phyloP scores from a whole-genome alignment of 2,329 filamentous ascomycete genomes.

The Anisogramma anomala region DNA sequence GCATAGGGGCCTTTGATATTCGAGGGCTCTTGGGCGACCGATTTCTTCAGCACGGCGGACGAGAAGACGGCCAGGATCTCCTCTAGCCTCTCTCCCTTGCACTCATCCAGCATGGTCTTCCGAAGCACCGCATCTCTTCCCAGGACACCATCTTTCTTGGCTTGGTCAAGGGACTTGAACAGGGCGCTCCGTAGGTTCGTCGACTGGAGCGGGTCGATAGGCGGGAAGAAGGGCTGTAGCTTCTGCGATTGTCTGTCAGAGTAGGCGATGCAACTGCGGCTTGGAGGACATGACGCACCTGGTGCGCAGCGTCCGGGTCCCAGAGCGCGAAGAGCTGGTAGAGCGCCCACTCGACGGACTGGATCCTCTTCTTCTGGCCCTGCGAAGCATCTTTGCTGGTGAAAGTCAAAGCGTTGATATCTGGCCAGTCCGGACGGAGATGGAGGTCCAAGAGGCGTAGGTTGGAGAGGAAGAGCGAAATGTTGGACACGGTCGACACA shows the following conservation, averaged over 20 bases:
- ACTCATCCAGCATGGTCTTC: conserved; percentile 95
- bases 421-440: conserved; percentile 65
- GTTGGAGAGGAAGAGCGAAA: conserved; percentile 68
- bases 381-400: conserved; percentile 52
- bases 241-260: conserved; percentile 43
- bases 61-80: conserved; percentile 80
- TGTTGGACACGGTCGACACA: conserved; percentile 34
- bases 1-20: conserved; percentile 27
- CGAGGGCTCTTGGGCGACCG: conserved; percentile 31
- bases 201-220: conserved; percentile 80
- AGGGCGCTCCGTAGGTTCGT: conserved; percentile 78
- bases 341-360: conserved; percentile 80
- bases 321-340: conserved; percentile 77
- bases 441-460: conserved; percentile 75
- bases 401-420: conserved; percentile 59
- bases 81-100: conserved; percentile 80
- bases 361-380: conserved; percentile 72
- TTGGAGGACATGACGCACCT: conserved; percentile 36
- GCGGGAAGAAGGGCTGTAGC: conserved; percentile 81
- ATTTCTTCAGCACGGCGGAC: conserved; percentile 65
- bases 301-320: conserved; percentile 64
- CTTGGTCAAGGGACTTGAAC: conserved; percentile 66
- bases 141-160: conserved; percentile 78
- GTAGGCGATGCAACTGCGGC: too few relatives aligned
- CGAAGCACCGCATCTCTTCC: conserved; percentile 70